These are phyloP conservation scores for Gautieria morchelliformis DNA, from an alignment of 768 basidiomycete genomes.

Conservation along the genomic window DNA sequence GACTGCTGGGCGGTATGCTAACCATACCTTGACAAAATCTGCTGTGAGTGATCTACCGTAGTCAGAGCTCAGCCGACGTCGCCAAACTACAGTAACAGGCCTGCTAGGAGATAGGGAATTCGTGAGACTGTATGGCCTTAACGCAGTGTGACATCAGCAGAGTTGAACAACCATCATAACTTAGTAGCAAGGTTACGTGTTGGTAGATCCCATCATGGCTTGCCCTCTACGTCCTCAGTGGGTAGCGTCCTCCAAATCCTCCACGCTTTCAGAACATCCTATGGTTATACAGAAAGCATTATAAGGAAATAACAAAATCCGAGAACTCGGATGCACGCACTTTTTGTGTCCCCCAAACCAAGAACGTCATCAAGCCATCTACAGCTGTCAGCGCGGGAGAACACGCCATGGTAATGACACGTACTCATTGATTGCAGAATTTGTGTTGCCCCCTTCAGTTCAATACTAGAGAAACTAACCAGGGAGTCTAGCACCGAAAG, in stretches of 20 bases:
- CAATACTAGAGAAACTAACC: too few relatives aligned
- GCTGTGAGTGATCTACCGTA: too few relatives aligned
- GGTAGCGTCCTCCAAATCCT: neutral
- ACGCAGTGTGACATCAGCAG: too few relatives aligned
- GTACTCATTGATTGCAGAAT: neutral
- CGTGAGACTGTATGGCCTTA: too few relatives aligned
- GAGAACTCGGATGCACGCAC: neutral
- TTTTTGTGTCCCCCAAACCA: neutral
- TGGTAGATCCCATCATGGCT: neutral
- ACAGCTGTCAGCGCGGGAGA: neutral
- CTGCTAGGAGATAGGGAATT: too few relatives aligned
- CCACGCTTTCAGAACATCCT: neutral
- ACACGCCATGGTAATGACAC: neutral
- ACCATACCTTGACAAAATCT: too few relatives aligned
- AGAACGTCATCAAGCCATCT: neutral
- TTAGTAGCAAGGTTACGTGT: neutral
- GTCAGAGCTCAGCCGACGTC: too few relatives aligned
- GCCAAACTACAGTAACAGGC: too few relatives aligned
- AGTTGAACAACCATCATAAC: too few relatives aligned
- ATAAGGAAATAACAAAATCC: too few relatives aligned
- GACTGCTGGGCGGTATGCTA: too few relatives aligned
- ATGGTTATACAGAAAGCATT: too few relatives aligned
- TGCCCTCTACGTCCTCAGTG: neutral
- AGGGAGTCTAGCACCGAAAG: neutral
- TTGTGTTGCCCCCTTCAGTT: neutral